A percentile compares a stretch with the other conserved stretches of the same genome.
Evolutionary conservation across 768 basidiomycete species (phyloP).

Genomic region (Pleurotus eryngii): DNA sequence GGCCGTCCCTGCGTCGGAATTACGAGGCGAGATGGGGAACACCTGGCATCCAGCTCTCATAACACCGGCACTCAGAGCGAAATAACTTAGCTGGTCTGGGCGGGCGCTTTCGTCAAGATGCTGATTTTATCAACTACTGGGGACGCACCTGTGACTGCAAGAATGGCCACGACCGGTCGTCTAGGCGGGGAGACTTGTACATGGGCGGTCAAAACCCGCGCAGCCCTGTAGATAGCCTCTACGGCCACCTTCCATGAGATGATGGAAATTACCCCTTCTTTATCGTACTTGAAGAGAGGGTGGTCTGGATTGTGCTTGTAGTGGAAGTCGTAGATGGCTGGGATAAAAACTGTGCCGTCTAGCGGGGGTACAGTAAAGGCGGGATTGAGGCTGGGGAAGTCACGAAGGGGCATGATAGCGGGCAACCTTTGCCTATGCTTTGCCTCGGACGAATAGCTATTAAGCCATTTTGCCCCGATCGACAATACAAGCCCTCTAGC

Average conservation of each 20-base stretch:
- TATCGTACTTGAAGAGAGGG: conserved; percentile 25
- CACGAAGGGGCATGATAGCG: conserved; percentile 1
- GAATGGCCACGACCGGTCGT: conserved; percentile 25
- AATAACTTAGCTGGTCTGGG: conserved; percentile 32
- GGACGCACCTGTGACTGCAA: conserved; percentile 21
- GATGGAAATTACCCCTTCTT: conserved; percentile 5
- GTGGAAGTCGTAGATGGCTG: conserved; percentile 27
- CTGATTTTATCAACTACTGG: not conserved
- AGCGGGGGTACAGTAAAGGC: not conserved
- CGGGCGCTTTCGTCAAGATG: not conserved
- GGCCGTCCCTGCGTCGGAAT: conserved; percentile 43
- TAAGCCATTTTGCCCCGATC: not conserved
- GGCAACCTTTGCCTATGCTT: not conserved
- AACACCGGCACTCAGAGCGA: conserved; percentile 30
- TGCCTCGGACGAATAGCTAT: not conserved
- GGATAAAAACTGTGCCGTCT: conserved; percentile 10
- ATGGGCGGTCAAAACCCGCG: conserved; percentile 6
- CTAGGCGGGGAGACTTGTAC: not conserved
- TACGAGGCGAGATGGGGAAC: conserved; percentile 39
- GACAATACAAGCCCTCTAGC: not conserved
- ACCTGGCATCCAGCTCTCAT: conserved; percentile 35
- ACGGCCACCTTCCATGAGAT: conserved; percentile 17
- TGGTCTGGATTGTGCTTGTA: conserved; percentile 19
- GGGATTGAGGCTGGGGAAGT: not conserved
- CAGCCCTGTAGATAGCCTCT: conserved; percentile 15